A percentile compares a stretch with the other conserved stretches of the same genome.
phyloP scores from a whole-genome alignment of 441 rosid genomes.

The Eutrema salsugineum region DNA sequence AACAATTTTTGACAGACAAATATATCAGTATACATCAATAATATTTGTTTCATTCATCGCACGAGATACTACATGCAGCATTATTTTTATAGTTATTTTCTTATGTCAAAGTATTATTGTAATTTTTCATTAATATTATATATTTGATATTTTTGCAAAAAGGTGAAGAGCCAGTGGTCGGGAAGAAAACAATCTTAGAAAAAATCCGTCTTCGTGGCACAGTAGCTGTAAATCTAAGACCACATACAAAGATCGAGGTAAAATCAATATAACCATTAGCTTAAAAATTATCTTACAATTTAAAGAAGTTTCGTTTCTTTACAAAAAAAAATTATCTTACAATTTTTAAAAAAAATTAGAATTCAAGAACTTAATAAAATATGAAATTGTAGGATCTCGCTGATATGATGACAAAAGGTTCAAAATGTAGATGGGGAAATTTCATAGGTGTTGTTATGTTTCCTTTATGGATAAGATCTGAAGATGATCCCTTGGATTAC shows the following conservation, averaged over 20 bases:
- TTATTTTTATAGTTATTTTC: not conserved
- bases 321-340: not conserved
- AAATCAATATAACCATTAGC: not conserved
- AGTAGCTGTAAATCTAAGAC: constrained; percentile 51
- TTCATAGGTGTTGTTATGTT: constrained; percentile 51
- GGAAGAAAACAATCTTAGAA: not conserved
- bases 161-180: not conserved
- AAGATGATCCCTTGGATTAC: constrained; percentile 55
- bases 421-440: constrained; percentile 66
- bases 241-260: constrained; percentile 64
- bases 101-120: not conserved
- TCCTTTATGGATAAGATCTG: constrained; percentile 46
- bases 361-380: not conserved
- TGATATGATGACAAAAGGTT: constrained; percentile 51
- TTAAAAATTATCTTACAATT: not conserved
- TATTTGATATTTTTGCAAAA: not conserved
- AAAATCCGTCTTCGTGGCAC: constrained; percentile 51
- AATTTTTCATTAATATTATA: not conserved
- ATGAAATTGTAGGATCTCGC: constrained; percentile 43
- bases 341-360: not conserved
- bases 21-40: too few species aligned
- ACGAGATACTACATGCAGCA: too few species aligned
- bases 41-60: not conserved
- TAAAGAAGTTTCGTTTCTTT: too few species aligned
- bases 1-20: not conserved